Percentiles rank a stretch among this genome's conserved stretches.
These are phyloP conservation scores for Meyerozyma carpophila DNA, from an alignment of 1,139 yeast species.

Conservation along the genomic window DNA sequence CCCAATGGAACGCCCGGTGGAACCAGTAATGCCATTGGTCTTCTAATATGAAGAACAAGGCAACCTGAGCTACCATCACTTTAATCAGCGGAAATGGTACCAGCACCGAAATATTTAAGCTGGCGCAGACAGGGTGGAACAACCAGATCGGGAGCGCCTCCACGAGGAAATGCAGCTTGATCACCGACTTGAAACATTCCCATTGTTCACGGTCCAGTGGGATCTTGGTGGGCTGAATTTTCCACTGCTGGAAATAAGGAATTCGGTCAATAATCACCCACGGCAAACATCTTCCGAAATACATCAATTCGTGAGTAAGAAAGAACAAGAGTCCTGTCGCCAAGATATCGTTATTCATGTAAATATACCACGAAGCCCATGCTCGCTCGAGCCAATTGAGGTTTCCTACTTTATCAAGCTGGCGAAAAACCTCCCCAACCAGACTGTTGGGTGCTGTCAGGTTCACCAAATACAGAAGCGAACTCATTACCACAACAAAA, in stretches of 20 bases:
- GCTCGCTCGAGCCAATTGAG: constrained; percentile 29
- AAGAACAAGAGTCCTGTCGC: constrained; percentile 44
- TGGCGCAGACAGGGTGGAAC: constrained; percentile 41
- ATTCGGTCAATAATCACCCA: constrained; percentile 41
- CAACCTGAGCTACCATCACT: constrained; percentile 28
- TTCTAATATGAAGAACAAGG: constrained; percentile 37
- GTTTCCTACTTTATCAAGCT: constrained; percentile 3
- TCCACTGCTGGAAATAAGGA: constrained; percentile 37
- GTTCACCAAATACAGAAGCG: not conserved
- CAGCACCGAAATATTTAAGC: constrained; percentile 30
- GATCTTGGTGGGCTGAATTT: constrained; percentile 38
- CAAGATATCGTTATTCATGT: constrained; percentile 37
- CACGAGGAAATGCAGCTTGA: constrained; percentile 39
- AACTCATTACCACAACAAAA: not conserved
- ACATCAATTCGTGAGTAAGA: constrained; percentile 35
- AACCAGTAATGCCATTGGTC: constrained; percentile 48
- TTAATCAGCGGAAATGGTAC: constrained; percentile 37
- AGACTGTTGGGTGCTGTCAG: not conserved
- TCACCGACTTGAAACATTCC: constrained; percentile 43
- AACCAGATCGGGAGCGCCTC: constrained; percentile 47
- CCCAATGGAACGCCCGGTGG: constrained; percentile 41
- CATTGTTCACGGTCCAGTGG: constrained; percentile 41
- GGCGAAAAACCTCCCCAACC: constrained; percentile 1
- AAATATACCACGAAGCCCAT: constrained; percentile 42
- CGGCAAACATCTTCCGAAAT: constrained; percentile 44